Evolutionary conservation across 768 basidiomycete genomes (phyloP).

Genomic region (Tephrocybe rancida): DNA sequence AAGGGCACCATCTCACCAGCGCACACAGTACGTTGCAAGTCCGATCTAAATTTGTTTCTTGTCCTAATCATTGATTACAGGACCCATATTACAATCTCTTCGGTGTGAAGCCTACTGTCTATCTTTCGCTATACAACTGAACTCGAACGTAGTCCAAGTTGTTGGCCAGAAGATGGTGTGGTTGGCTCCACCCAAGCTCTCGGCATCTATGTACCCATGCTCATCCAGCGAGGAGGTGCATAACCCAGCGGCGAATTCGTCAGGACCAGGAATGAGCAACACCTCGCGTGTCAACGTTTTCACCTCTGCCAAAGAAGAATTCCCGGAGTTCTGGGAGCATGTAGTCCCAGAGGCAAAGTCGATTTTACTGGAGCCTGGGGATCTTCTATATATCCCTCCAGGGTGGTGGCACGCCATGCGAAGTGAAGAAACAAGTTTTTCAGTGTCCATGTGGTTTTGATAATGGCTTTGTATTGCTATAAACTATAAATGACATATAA

Average conservation of each 20-base stretch:
- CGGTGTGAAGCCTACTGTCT: constrained; percentile 42
- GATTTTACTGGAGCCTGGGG: constrained; percentile 75
- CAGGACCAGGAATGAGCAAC: constrained; percentile 64
- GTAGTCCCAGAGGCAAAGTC: constrained; percentile 64
- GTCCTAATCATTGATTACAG: constrained; percentile 38
- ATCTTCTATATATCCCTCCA: constrained; percentile 86
- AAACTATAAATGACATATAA: no score
- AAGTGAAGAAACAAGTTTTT: constrained; percentile 80
- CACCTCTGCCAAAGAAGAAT: constrained; percentile 28
- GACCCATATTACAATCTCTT: constrained; percentile 95
- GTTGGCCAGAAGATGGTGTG: constrained; percentile 90
- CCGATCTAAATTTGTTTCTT: constrained; percentile 8
- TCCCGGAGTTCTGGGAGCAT: constrained; percentile 54
- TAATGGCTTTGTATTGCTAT: no score
- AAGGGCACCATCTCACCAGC: constrained; percentile 82
- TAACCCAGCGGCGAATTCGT: constrained; percentile 40
- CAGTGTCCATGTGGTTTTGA: constrained; percentile 91
- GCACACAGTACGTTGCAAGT: constrained; percentile 62
- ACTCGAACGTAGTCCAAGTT: constrained; percentile 67
- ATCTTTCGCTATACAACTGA: constrained; percentile 7
- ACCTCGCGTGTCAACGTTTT: constrained; percentile 88
- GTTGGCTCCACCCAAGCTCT: constrained; percentile 75
- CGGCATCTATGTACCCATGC: constrained; percentile 63
- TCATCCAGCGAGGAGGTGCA: constrained; percentile 26
- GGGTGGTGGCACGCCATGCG: constrained; percentile 96